phyloP scores from a whole-genome alignment of 192 early-diverging fungal genomes.

The Blastocladiella britannica region DNA sequence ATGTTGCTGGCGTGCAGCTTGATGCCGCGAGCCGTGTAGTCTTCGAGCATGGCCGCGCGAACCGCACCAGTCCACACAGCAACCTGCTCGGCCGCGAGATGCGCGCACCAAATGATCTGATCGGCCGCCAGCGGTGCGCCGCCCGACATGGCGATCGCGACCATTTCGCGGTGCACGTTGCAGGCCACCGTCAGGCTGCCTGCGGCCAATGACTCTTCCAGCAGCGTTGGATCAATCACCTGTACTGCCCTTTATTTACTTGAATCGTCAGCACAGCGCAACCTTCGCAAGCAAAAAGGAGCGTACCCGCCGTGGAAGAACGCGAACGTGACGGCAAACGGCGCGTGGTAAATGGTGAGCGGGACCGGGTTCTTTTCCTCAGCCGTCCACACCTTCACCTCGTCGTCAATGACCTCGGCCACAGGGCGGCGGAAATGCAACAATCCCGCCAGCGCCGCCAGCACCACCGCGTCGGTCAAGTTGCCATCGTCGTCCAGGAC shows the following conservation, averaged over 20 bases:
- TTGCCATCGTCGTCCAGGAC: slow-evolving; percentile 92
- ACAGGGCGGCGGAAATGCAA: slow-evolving; percentile 86
- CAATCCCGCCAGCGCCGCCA: slow-evolving; percentile 74
- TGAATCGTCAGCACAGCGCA: not conserved
- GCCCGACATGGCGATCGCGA: slow-evolving; percentile 75
- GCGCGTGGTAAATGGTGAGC: slow-evolving; percentile 84
- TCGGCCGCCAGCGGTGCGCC: slow-evolving; percentile 56
- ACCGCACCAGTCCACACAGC: slow-evolving; percentile 60
- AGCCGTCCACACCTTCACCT: slow-evolving; percentile 62
- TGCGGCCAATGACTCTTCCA: slow-evolving; percentile 70
- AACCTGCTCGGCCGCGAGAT: slow-evolving; percentile 55
- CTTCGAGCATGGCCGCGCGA: slow-evolving; percentile 41
- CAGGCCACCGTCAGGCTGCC: slow-evolving; percentile 74
- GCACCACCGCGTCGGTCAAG: slow-evolving; percentile 70
- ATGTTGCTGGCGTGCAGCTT: not conserved
- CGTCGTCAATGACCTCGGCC: slow-evolving; percentile 75
- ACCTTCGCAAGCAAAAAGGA: not conserved
- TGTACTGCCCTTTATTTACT: slow-evolving; percentile 3
- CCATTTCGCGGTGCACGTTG: slow-evolving; percentile 83
- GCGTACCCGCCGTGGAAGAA: slow-evolving; percentile 67
- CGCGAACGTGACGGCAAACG: slow-evolving; percentile 78
- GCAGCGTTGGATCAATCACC: slow-evolving; percentile 58
- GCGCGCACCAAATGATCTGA: slow-evolving; percentile 57
- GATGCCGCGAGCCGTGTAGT: slow-evolving; percentile 5
- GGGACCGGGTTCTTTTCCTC: slow-evolving; percentile 83